Conservation (phyloP, 495 filamentous ascomycete species). For the Gamarada debralockiae region DNA sequence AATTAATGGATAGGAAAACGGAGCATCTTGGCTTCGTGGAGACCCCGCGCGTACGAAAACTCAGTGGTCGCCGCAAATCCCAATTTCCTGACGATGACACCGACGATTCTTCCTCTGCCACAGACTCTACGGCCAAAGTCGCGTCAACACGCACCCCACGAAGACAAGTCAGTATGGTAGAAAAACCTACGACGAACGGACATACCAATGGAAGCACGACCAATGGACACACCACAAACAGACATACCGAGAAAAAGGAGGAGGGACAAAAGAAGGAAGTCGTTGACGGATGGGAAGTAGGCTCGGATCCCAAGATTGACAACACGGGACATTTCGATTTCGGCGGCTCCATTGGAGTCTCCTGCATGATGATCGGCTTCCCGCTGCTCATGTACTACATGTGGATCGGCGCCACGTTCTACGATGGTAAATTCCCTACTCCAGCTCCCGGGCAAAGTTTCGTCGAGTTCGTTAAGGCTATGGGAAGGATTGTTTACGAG, state of each 20-base stretch:
- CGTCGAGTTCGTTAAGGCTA: slow-evolving; percentile 60
- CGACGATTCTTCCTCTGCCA: slow-evolving; percentile 24
- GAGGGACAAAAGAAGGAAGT: slow-evolving; percentile 31
- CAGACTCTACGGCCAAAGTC: slow-evolving; percentile 20
- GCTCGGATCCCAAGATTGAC: slow-evolving; percentile 74
- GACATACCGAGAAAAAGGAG: not conserved
- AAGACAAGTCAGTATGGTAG: slow-evolving; percentile 30
- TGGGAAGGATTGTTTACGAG: slow-evolving; percentile 68
- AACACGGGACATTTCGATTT: slow-evolving; percentile 83
- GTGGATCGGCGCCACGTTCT: slow-evolving; percentile 95
- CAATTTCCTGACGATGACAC: slow-evolving; percentile 20
- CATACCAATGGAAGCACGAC: slow-evolving; percentile 9
- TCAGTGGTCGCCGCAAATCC: slow-evolving; percentile 35
- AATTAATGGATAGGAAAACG: slow-evolving; percentile 42
- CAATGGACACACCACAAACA: slow-evolving; percentile 25
- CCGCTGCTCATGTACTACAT: slow-evolving; percentile 96
- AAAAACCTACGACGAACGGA: not conserved
- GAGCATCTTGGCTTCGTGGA: slow-evolving; percentile 54
- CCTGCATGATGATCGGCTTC: slow-evolving; percentile 86
- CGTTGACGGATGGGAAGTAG: slow-evolving; percentile 63
- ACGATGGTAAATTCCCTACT: slow-evolving; percentile 74
- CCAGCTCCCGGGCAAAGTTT: slow-evolving; percentile 62
- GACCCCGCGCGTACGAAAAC: slow-evolving; percentile 45
- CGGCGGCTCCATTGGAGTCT: slow-evolving; percentile 73
- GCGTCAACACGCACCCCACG: slow-evolving; percentile 21